Base-by-base conservation (phyloP, 345 rosid genomes). In the Bruguiera parviflora region DNA sequence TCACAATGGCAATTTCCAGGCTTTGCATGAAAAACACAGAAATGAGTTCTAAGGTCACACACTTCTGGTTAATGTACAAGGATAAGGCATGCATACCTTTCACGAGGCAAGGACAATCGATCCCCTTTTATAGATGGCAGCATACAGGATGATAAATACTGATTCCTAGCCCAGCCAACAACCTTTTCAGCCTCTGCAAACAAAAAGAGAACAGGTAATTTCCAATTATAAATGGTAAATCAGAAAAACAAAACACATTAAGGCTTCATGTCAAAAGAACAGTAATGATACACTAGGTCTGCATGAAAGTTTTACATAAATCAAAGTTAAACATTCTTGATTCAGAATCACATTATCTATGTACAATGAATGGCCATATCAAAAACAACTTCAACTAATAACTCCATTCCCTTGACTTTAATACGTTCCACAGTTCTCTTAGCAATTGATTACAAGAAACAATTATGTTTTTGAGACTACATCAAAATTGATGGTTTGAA, bases 151-250 rank as follows among this genome's bases (percentile, higher is more conserved):
- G 97, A 86, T 65, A 95, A 69, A 69, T 90, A 82, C 69, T 90
- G 96, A 81, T 95, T 95, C 85, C 81, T 90, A 3, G 99, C 97
- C 99, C 97, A 92, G 71, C 99, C 99, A 73, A 92, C 84, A 69
- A 92, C 81, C 77, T 90, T 95, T 80, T 90, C 98, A 73, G 97
- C 92, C 82, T 86, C 99, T 95, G 87, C 61, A 75, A 24, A 72
- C 11, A 68, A 75, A 71, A 33, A 10, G 5, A 7, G 18, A 24
- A 24, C 29, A n/a, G 19, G 19, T 25, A 22, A 37, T 65, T 65
- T 11, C 5, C 74, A 39, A 5, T 55, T 28, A 63, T 20, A 47
- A 69, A 27, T 5, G 33, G 18, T 55, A 56, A 29, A 21, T 43
- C 16, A 31, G 46, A 59, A 51, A 68, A n/a, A 35, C 46, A 22